A percentile compares a stretch with the other conserved stretches of the same genome.
phyloP scores from a whole-genome alignment of 2,329 filamentous ascomycete genomes.

The Dothiorella sarmentorum region DNA sequence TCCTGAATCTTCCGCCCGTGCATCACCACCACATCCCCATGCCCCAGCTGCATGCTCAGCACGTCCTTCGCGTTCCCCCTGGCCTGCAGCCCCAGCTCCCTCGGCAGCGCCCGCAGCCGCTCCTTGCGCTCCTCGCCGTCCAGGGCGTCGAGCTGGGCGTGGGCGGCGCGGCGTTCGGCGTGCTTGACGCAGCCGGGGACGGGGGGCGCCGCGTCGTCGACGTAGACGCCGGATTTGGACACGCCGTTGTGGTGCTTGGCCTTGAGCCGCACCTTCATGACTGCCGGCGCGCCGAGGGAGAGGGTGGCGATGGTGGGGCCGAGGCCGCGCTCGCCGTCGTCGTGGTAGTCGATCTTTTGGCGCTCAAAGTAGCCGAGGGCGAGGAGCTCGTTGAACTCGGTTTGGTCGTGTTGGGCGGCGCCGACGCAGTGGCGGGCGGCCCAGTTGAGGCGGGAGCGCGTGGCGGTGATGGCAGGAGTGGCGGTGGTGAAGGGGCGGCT shows the following conservation, averaged over 20 bases:
- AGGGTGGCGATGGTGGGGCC: constrained; percentile 61
- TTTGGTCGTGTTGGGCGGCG: constrained; percentile 22
- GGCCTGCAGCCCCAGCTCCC: constrained; percentile 35
- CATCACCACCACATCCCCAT: constrained; percentile 66
- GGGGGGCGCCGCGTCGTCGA: constrained; percentile 29
- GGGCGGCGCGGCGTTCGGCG: constrained; percentile 32
- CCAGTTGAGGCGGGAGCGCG: constrained; percentile 55
- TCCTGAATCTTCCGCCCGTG: constrained; percentile 58
- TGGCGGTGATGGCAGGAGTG: constrained; percentile 45
- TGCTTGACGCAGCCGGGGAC: constrained; percentile 33
- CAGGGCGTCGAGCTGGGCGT: constrained; percentile 28
- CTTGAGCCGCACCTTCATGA: constrained; percentile 60
- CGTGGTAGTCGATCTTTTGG: constrained; percentile 60
- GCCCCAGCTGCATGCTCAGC: constrained; percentile 50
- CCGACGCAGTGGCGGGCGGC: constrained; percentile 45
- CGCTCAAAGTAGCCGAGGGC: constrained; percentile 61
- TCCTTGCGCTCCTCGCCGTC: constrained; percentile 25
- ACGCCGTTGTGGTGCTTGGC: constrained; percentile 43
- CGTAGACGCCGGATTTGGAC: constrained; percentile 32
- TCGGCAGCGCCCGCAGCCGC: constrained; percentile 33
- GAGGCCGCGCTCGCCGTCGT: constrained; percentile 62
- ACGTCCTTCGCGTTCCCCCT: constrained; percentile 29
- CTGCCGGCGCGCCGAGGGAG: constrained; percentile 56
- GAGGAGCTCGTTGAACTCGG: constrained; percentile 62
- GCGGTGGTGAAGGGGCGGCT: constrained; percentile 27